A percentile compares a stretch with the other conserved stretches of the same genome.
Conservation (phyloP, 306 rosid genomes). For the Biancaea sappan region DNA sequence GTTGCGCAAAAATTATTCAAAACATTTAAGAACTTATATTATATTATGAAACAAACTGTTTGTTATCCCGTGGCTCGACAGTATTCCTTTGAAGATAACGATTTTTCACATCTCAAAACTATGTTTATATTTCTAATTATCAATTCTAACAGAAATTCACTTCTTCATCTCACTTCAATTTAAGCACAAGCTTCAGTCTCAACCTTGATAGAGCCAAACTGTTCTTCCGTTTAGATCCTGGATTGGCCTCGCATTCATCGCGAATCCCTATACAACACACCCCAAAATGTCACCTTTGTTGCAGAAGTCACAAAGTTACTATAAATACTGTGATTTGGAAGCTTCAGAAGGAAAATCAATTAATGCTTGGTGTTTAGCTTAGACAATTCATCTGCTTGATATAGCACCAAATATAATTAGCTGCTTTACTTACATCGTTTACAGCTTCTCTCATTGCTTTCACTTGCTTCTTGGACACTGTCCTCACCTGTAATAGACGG, state of each 20-base stretch:
- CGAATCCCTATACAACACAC: conserved; percentile 49
- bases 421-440: conserved; percentile 62
- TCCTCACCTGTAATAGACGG: conserved; percentile 52
- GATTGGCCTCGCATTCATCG: conserved; percentile 69
- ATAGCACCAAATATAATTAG: background rate
- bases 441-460: conserved; percentile 51
- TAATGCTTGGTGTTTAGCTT: background rate
- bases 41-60: too few relatives aligned
- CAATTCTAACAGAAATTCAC: too few relatives aligned
- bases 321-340: too few relatives aligned
- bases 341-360: background rate
- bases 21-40: too few relatives aligned
- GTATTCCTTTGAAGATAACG: too few relatives aligned
- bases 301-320: background rate
- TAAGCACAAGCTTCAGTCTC: conserved; percentile 20
- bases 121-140: too few relatives aligned
- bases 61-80: too few relatives aligned
- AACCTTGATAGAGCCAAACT: conserved; percentile 45
- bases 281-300: background rate
- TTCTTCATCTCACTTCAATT: background rate
- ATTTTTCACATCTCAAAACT: too few relatives aligned
- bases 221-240: conserved; percentile 51
- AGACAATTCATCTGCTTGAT: background rate
- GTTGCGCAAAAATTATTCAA: too few relatives aligned
- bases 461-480: conserved; percentile 68